Evolutionary conservation across 176 grass and related monocot species (phyloP).

Genomic region (Ananas comosus): DNA sequence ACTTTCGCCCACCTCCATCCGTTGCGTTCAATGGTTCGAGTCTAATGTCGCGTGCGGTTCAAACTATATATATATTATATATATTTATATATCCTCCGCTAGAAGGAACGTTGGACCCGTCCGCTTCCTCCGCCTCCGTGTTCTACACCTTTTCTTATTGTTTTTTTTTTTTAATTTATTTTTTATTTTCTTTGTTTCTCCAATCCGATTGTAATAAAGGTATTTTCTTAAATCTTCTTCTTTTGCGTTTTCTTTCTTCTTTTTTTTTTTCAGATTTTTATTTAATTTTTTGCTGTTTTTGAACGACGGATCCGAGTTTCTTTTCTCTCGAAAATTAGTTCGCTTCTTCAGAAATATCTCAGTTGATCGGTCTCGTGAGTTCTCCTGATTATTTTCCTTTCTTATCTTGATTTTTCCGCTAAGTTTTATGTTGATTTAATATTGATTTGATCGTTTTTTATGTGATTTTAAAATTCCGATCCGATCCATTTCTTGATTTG

Average conservation of each 20-base stretch:
- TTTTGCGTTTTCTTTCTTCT: not conserved
- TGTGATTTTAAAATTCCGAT: not conserved
- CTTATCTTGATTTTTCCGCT: too few relatives aligned
- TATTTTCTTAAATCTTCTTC: not conserved
- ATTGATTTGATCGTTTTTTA: too few relatives aligned
- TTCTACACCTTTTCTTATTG: not conserved
- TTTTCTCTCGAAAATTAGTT: too few relatives aligned
- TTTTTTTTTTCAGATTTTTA: not conserved
- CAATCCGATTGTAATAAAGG: not conserved
- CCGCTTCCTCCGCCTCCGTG: not conserved
- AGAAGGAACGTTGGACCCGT: not conserved
- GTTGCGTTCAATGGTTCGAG: not conserved
- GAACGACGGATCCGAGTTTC: not conserved
- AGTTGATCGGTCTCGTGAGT: not conserved
- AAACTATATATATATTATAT: not conserved
- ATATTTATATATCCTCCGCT: not conserved
- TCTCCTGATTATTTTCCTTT: not conserved
- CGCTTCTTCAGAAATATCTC: too few relatives aligned
- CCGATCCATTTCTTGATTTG: not conserved
- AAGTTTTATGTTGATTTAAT: too few relatives aligned
- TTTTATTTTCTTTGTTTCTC: not conserved
- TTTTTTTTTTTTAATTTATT: not conserved
- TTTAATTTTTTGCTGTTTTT: not conserved
- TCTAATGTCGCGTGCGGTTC: not conserved
- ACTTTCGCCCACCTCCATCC: not conserved